These are phyloP conservation scores for Oryza coarctata DNA, from an alignment of 176 grass and related monocot species.

Conservation along the genomic window DNA sequence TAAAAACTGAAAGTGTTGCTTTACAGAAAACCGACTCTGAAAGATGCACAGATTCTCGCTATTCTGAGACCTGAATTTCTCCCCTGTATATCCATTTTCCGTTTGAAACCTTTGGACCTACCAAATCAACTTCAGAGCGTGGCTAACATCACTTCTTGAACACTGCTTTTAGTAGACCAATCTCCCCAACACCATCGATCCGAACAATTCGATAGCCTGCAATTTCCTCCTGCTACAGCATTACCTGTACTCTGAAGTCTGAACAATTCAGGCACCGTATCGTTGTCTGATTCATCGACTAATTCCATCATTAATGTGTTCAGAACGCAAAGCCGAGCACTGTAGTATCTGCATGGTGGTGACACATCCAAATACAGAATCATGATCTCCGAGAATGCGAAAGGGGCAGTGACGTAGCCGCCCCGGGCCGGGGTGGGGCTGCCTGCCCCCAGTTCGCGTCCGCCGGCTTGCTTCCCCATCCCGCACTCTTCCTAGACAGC, in stretches of 20 bases:
- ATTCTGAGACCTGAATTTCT: neutral
- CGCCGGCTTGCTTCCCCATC: slow-evolving; percentile 40
- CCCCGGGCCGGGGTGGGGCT: neutral
- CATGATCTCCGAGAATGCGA: neutral
- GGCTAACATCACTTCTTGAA: neutral
- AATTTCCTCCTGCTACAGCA: neutral
- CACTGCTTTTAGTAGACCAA: neutral
- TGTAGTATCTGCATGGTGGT: neutral
- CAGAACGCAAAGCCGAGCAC: neutral
- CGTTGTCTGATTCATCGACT: neutral
- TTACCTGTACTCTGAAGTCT: neutral
- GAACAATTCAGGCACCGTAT: neutral
- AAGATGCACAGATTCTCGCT: neutral
- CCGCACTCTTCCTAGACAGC: slow-evolving; percentile 33
- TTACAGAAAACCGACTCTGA: slow-evolving; percentile 1
- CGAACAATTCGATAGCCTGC: neutral
- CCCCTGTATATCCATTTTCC: neutral
- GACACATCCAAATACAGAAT: neutral
- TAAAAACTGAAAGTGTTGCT: slow-evolving; percentile 3
- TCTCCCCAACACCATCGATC: neutral
- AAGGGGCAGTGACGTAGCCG: slow-evolving; percentile 11
- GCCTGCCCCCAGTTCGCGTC: no score
- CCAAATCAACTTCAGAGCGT: neutral
- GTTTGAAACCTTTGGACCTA: neutral
- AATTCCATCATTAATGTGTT: neutral